Evolutionary conservation across 495 filamentous ascomycete genomes (phyloP).

Genomic region (Podospora pseudocomata): DNA sequence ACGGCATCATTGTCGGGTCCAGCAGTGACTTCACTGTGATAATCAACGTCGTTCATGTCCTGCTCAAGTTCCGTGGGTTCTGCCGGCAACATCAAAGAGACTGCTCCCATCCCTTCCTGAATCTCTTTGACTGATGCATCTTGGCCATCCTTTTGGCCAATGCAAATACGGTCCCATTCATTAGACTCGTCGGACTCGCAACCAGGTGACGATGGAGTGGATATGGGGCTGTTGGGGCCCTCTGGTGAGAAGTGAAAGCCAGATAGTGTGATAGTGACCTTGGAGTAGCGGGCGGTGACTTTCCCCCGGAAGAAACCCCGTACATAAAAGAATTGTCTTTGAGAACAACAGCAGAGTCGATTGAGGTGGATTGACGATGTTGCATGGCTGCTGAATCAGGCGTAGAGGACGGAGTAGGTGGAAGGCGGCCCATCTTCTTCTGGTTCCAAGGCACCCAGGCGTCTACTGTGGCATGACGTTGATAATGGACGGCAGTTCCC

Average conservation of each 20-base stretch:
- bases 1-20: neutral
- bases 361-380: conserved; percentile 5
- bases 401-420: neutral
- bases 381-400: neutral
- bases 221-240: neutral
- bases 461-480: no score
- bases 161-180: conserved; percentile 8
- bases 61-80: neutral
- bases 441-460: neutral
- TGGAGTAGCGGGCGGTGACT: neutral
- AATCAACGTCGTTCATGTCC: neutral
- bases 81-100: neutral
- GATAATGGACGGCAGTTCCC: neutral
- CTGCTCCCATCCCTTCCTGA: neutral
- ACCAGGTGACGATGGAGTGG: neutral
- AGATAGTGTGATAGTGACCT: neutral
- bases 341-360: conserved; percentile 6
- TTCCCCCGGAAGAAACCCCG: neutral
- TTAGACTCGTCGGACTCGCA: conserved; percentile 1
- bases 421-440: neutral
- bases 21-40: neutral
- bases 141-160: neutral
- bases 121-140: neutral
- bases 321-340: neutral
- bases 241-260: conserved; percentile 1